These are phyloP conservation scores for Fusarium albidum DNA, from an alignment of 2,329 filamentous ascomycete species.

Conservation along the genomic window DNA sequence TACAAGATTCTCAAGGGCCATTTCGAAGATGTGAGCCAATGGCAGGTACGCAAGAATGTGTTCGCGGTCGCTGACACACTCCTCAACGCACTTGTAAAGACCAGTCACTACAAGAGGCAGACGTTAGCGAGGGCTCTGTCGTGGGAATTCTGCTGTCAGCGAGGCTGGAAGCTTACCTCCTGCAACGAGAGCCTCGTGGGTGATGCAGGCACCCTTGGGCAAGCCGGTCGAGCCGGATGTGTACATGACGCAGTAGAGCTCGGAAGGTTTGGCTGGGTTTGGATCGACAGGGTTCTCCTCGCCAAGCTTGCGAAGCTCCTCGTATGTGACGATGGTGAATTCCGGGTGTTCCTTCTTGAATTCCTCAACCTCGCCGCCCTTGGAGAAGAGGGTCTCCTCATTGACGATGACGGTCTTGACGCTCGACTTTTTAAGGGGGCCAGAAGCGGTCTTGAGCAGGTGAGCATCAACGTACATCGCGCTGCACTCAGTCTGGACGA, in stretches of 20 bases:
- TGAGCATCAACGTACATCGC: slow-evolving; percentile 90
- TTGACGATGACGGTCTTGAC: slow-evolving; percentile 72
- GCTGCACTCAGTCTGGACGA: slow-evolving; percentile 80
- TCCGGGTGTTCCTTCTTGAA: slow-evolving; percentile 66
- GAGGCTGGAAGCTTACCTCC: slow-evolving; percentile 58
- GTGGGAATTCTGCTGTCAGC: background rate
- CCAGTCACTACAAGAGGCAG: slow-evolving; percentile 68
- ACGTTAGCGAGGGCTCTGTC: slow-evolving; percentile 23
- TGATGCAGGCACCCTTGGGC: slow-evolving; percentile 88
- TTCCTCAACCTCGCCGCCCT: slow-evolving; percentile 58
- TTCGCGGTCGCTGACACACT: slow-evolving; percentile 80
- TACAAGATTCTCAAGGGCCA: slow-evolving; percentile 91
- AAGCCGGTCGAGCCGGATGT: slow-evolving; percentile 90
- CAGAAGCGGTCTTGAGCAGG: slow-evolving; percentile 69
- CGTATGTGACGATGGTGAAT: slow-evolving; percentile 61
- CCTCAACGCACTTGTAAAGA: slow-evolving; percentile 78
- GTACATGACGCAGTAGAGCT: slow-evolving; percentile 85
- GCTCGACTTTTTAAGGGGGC: slow-evolving; percentile 63
- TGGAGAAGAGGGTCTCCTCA: slow-evolving; percentile 60
- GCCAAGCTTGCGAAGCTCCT: slow-evolving; percentile 64
- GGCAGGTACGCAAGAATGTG: slow-evolving; percentile 89
- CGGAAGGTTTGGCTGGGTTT: slow-evolving; percentile 75
- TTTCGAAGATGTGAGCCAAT: slow-evolving; percentile 94
- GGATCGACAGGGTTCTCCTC: slow-evolving; percentile 75
- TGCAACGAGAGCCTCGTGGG: slow-evolving; percentile 81